phyloP scores from a whole-genome alignment of 208 protist genomes.

The Crithidia brevicula region DNA sequence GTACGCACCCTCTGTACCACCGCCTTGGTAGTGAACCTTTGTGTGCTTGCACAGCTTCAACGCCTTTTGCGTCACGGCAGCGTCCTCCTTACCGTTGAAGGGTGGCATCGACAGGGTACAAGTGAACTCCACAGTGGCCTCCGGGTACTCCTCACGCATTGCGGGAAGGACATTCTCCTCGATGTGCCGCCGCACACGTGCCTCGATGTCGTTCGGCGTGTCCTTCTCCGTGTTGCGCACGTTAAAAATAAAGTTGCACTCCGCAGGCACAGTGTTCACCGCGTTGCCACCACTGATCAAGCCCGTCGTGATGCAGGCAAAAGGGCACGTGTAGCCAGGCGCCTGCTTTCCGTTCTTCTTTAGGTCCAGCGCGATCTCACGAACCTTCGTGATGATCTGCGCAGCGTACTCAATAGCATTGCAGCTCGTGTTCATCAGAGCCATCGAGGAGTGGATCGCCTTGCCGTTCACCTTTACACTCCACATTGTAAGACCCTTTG shows the following conservation, averaged over 20 bases:
- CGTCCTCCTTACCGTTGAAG: slow-evolving; percentile 37
- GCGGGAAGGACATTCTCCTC: slow-evolving; percentile 30
- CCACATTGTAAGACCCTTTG: slow-evolving; percentile 30
- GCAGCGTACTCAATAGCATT: slow-evolving; percentile 50
- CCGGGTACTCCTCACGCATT: slow-evolving; percentile 46
- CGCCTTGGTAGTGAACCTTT: slow-evolving; percentile 22
- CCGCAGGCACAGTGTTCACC: slow-evolving; percentile 54
- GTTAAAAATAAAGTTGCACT: slow-evolving; percentile 47
- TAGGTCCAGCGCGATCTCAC: slow-evolving; percentile 39
- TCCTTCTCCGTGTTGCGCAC: slow-evolving; percentile 37
- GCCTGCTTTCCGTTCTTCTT: slow-evolving; percentile 24
- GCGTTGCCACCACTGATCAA: slow-evolving; percentile 55
- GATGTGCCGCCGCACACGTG: slow-evolving; percentile 39
- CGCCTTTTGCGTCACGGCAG: slow-evolving; percentile 35
- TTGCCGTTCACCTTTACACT: slow-evolving; percentile 45
- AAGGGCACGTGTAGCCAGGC: slow-evolving; percentile 28
- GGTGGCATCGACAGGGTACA: slow-evolving; percentile 12
- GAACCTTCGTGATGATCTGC: slow-evolving; percentile 51
- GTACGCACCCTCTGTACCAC: slow-evolving; percentile 53
- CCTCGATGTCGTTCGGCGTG: slow-evolving; percentile 27
- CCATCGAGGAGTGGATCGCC: slow-evolving; percentile 57
- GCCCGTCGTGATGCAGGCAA: slow-evolving; percentile 35
- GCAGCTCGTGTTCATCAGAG: slow-evolving; percentile 51
- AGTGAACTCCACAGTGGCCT: slow-evolving; percentile 29
- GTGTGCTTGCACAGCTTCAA: slow-evolving; percentile 12